These are phyloP conservation scores for Madurella mycetomatis DNA, from an alignment of 2,329 filamentous ascomycete genomes.

Conservation along the genomic window DNA sequence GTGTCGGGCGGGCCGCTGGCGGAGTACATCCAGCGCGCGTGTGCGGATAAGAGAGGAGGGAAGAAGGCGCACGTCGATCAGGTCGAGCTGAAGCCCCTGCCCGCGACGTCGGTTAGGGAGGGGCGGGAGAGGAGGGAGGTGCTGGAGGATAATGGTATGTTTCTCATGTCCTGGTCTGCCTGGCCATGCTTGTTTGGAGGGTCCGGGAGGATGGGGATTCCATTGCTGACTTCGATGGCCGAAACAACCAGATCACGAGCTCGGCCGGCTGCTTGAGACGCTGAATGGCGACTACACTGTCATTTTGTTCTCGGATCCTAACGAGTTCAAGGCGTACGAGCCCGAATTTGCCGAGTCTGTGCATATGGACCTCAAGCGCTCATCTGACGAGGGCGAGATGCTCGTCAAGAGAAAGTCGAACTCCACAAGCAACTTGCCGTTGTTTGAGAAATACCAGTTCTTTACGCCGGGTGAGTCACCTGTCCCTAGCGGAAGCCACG, in stretches of 20 bases:
- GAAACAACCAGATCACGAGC: slow-evolving; percentile 42
- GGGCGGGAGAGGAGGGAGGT: slow-evolving; percentile 43
- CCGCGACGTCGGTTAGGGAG: slow-evolving; percentile 27
- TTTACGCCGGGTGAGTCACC: slow-evolving; percentile 70
- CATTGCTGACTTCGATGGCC: slow-evolving; percentile 9
- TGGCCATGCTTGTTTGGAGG: background rate
- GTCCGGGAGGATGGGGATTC: background rate
- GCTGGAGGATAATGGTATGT: slow-evolving; percentile 46
- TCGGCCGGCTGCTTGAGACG: slow-evolving; percentile 46
- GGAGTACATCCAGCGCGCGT: slow-evolving; percentile 44
- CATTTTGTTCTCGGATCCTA: slow-evolving; percentile 65
- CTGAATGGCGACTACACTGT: slow-evolving; percentile 61
- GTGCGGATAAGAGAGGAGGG: slow-evolving; percentile 34
- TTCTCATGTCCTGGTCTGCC: background rate
- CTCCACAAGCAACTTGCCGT: slow-evolving; percentile 40
- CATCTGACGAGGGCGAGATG: slow-evolving; percentile 29
- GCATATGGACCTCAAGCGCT: slow-evolving; percentile 71
- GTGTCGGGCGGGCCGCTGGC: slow-evolving; percentile 39
- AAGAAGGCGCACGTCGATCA: slow-evolving; percentile 38
- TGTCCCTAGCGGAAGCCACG: background rate
- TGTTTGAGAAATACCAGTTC: slow-evolving; percentile 94
- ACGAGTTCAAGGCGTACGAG: slow-evolving; percentile 55
- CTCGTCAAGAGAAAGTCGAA: slow-evolving; percentile 37
- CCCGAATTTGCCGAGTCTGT: slow-evolving; percentile 57
- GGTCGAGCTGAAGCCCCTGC: slow-evolving; percentile 39